Percentiles rank a stretch among this genome's conserved stretches.
Evolutionary conservation across 2,329 filamentous ascomycete genomes (phyloP).

Genomic region (Arthrobotrys iridis): DNA sequence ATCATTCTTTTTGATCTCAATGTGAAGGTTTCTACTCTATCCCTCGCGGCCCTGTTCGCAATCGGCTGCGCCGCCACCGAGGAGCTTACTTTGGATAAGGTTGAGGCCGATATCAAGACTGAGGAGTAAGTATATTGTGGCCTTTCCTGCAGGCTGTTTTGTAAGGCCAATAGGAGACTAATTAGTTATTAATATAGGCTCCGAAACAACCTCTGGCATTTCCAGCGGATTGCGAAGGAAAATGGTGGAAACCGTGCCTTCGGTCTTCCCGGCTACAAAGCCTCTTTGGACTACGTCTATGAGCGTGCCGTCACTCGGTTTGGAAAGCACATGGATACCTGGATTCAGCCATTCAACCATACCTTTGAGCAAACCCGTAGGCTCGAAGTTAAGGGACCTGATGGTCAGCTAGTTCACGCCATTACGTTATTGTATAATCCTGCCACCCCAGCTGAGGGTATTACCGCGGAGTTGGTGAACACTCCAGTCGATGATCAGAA

Average conservation of each 20-base stretch:
- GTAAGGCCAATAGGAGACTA: not conserved
- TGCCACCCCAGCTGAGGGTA: slow-evolving; percentile 63
- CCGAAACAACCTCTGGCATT: slow-evolving; percentile 66
- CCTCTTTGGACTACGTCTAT: slow-evolving; percentile 70
- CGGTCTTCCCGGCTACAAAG: slow-evolving; percentile 70
- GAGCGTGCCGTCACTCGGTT: slow-evolving; percentile 60
- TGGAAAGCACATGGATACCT: slow-evolving; percentile 63
- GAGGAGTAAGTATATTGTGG: slow-evolving; percentile 59
- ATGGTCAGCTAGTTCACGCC: slow-evolving; percentile 64
- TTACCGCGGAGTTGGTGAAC: slow-evolving; percentile 62
- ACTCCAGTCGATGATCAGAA: slow-evolving; percentile 61
- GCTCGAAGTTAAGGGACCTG: slow-evolving; percentile 64
- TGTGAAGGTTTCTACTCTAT: slow-evolving; percentile 40
- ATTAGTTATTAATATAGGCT: slow-evolving; percentile 62
- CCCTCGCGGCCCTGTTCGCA: slow-evolving; percentile 27
- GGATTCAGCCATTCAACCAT: slow-evolving; percentile 65
- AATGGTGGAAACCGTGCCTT: slow-evolving; percentile 72
- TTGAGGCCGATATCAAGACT: slow-evolving; percentile 62
- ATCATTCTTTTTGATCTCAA: slow-evolving; percentile 13
- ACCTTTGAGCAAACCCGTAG: slow-evolving; percentile 63
- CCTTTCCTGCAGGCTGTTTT: not conserved
- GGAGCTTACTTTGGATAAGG: slow-evolving; percentile 62
- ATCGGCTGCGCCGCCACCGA: slow-evolving; percentile 58
- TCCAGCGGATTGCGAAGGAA: slow-evolving; percentile 67
- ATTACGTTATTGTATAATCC: slow-evolving; percentile 65